phyloP scores from a whole-genome alignment of 495 filamentous ascomycete genomes.

The Geoglossum glabrum region DNA sequence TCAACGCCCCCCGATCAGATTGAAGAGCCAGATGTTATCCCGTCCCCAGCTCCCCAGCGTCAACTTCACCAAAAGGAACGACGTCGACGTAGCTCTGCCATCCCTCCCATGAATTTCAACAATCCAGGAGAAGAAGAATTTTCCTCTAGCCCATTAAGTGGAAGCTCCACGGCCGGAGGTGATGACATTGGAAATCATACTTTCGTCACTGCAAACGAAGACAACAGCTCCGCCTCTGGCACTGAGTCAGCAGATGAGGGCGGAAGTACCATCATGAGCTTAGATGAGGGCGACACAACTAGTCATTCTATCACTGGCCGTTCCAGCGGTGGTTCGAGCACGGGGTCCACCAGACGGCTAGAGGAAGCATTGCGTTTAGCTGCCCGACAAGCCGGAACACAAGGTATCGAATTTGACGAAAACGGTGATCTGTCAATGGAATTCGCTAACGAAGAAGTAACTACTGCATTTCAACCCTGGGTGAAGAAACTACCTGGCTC shows the following conservation, averaged over 20 bases:
- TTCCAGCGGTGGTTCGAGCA: slow-evolving; percentile 32
- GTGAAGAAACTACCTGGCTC: slow-evolving; percentile 4
- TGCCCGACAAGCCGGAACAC: slow-evolving; percentile 47
- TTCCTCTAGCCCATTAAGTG: slow-evolving; percentile 63
- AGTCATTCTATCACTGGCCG: slow-evolving; percentile 33
- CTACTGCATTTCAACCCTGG: slow-evolving; percentile 52
- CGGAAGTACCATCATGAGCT: slow-evolving; percentile 55
- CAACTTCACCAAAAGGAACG: slow-evolving; percentile 44
- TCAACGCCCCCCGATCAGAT: slow-evolving; percentile 41
- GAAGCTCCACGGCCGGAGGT: slow-evolving; percentile 36
- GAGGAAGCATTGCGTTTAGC: slow-evolving; percentile 64
- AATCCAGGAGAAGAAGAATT: slow-evolving; percentile 37
- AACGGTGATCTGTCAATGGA: slow-evolving; percentile 45
- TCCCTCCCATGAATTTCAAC: slow-evolving; percentile 37
- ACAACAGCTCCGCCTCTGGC: slow-evolving; percentile 29
- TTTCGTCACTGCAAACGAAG: slow-evolving; percentile 27
- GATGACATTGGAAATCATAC: slow-evolving; percentile 31
- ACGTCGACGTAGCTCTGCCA: slow-evolving; percentile 38
- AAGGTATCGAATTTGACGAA: slow-evolving; percentile 37
- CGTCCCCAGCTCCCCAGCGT: slow-evolving; percentile 50
- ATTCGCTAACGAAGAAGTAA: slow-evolving; percentile 64
- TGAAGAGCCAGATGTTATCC: slow-evolving; percentile 35
- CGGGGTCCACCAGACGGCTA: slow-evolving; percentile 43
- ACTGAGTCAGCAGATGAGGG: slow-evolving; percentile 35
- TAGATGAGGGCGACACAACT: slow-evolving; percentile 49